Evolutionary conservation across 768 basidiomycete species (phyloP).

Genomic region (Kwoniella botswanensis): DNA sequence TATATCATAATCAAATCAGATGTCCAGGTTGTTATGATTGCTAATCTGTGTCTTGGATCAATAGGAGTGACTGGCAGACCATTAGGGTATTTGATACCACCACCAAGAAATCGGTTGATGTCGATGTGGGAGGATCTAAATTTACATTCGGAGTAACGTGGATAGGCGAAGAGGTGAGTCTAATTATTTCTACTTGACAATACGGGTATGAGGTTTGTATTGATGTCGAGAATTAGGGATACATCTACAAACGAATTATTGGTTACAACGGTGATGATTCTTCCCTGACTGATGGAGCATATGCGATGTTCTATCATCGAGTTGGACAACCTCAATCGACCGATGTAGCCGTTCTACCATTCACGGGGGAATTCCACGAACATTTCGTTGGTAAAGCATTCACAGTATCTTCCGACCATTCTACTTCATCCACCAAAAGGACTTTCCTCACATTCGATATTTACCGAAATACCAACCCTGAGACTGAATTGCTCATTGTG

Average conservation of each 20-base stretch:
- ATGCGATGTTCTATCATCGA: slow-evolving; percentile 26
- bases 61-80: slow-evolving; percentile 26
- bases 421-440: background rate
- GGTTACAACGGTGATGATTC: background rate
- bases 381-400: slow-evolving; percentile 9
- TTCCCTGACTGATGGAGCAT: slow-evolving; percentile 9
- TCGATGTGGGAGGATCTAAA: slow-evolving; percentile 23
- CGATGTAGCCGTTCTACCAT: slow-evolving; percentile 18
- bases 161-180: slow-evolving; percentile 17
- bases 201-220: background rate
- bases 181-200: background rate
- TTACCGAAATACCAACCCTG: slow-evolving; percentile 28
- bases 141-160: slow-evolving; percentile 29
- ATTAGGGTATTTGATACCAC: slow-evolving; percentile 19
- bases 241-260: slow-evolving; percentile 24
- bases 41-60: too few relatives aligned
- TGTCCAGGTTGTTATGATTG: too few relatives aligned
- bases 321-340: slow-evolving; percentile 20
- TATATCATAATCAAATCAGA: too few relatives aligned
- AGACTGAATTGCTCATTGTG: slow-evolving; percentile 23
- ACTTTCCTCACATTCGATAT: slow-evolving; percentile 22
- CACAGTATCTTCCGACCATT: slow-evolving; percentile 5
- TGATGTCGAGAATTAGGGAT: slow-evolving; percentile 1
- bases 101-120: slow-evolving; percentile 23
- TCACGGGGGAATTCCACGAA: slow-evolving; percentile 13